phyloP scores from a whole-genome alignment of 148 eudicot species.

The Pouteria glomerata region DNA sequence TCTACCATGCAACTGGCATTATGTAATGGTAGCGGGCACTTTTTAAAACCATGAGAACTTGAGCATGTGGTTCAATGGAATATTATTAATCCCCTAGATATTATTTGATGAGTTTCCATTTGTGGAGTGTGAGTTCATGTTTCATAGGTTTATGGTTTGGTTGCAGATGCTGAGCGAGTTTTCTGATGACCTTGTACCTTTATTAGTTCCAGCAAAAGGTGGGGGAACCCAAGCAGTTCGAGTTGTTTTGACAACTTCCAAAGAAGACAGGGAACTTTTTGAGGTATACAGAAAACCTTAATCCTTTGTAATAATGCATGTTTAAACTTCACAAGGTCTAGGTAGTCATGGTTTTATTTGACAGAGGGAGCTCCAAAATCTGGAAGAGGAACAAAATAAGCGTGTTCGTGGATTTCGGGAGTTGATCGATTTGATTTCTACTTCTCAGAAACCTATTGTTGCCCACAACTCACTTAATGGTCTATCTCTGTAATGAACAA shows the following conservation, averaged over 20 bases:
- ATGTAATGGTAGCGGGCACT: no score
- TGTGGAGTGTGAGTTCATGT: background rate
- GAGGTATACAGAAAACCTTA: conserved; percentile 40
- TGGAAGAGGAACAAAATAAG: conserved; percentile 62
- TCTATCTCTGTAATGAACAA: conserved; percentile 23
- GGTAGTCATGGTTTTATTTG: conserved; percentile 3
- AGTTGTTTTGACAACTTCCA: conserved; percentile 70
- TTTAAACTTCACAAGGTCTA: background rate
- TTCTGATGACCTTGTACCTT: conserved; percentile 62
- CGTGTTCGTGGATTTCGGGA: conserved; percentile 83
- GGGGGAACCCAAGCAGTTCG: conserved; percentile 73
- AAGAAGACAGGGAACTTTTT: conserved; percentile 59
- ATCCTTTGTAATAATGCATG: background rate
- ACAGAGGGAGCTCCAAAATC: conserved; percentile 55
- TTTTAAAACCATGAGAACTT: no score
- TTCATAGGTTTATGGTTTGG: conserved; percentile 12
- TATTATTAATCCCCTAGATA: background rate
- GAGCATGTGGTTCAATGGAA: background rate
- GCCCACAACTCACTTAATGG: conserved; percentile 86
- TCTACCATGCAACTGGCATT: background rate
- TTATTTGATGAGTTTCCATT: background rate
- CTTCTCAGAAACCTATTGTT: conserved; percentile 85
- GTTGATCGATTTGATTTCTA: conserved; percentile 84
- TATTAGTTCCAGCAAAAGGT: conserved; percentile 49
- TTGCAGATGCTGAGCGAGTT: conserved; percentile 56